Evolutionary conservation across 371 early-diverging fungal genomes (phyloP).

Genomic region (Rhizopus delemar): DNA sequence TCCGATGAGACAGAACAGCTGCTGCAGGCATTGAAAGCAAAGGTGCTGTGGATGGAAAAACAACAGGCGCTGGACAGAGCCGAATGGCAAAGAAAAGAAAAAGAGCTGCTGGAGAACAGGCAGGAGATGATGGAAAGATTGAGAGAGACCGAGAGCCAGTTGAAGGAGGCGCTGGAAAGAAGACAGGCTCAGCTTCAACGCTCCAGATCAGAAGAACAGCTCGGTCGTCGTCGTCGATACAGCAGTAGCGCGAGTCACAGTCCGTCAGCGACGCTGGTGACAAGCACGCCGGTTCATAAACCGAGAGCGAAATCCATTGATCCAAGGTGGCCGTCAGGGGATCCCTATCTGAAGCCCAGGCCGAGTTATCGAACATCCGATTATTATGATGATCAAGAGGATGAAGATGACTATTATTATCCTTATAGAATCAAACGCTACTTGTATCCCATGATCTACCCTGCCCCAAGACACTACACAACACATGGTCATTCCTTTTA

Average conservation of each 20-base stretch:
- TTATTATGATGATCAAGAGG: not conserved
- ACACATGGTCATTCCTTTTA: no score
- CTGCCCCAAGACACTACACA: no score
- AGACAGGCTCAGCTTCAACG: not conserved
- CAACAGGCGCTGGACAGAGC: constrained; percentile 17
- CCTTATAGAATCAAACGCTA: not conserved
- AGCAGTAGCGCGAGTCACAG: not conserved
- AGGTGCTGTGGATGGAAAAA: constrained; percentile 14
- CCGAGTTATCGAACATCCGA: constrained; percentile 2
- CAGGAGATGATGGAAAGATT: constrained; percentile 15
- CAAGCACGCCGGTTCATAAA: not conserved
- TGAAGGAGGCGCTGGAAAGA: not conserved
- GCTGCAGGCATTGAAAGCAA: constrained; percentile 7
- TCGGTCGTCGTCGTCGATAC: not conserved
- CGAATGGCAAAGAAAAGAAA: constrained; percentile 17
- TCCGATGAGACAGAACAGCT: not conserved
- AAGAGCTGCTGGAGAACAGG: not conserved
- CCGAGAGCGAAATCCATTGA: not conserved
- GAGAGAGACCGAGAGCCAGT: constrained; percentile 6
- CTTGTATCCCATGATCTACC: no score
- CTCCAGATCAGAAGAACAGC: not conserved
- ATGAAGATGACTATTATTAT: not conserved
- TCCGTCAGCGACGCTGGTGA: not conserved
- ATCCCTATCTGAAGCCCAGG: constrained; percentile 3
- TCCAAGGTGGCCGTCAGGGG: not conserved